A percentile compares a stretch with the other conserved stretches of the same genome.
Conservation (phyloP, 129 eudicot genomes). For the Escallonia herrerae region DNA sequence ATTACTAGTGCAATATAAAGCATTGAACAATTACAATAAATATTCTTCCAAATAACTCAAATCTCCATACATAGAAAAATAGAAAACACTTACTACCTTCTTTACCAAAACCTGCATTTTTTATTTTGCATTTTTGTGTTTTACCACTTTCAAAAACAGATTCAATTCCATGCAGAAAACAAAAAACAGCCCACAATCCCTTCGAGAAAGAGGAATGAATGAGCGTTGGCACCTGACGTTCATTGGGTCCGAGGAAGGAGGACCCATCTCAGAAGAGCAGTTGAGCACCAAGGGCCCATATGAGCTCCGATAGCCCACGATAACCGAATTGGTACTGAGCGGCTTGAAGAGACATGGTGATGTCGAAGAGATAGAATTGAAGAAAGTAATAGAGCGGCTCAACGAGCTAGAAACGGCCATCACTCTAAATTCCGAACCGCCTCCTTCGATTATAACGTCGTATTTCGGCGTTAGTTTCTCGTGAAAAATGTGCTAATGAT, state of each 20-base stretch:
- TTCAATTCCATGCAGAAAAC: slow-evolving; percentile 4
- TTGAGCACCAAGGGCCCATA: slow-evolving; percentile 31
- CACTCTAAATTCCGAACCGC: too few species aligned
- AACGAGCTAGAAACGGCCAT: slow-evolving; percentile 34
- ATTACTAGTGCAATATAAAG: too few species aligned
- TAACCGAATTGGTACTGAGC: slow-evolving; percentile 6
- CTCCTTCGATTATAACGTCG: too few species aligned
- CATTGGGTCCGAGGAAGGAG: slow-evolving; percentile 44
- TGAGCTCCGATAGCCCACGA: slow-evolving; percentile 24
- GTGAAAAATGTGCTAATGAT: too few species aligned
- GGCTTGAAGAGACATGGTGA: slow-evolving; percentile 38
- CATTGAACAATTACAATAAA: too few species aligned
- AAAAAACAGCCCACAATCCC: not conserved
- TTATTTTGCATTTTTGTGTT: too few species aligned
- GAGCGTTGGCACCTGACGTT: slow-evolving; percentile 40
- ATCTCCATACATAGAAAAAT: slow-evolving; percentile 5
- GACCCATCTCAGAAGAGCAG: slow-evolving; percentile 46
- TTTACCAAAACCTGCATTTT: not conserved
- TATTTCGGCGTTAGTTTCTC: too few species aligned
- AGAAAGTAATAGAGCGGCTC: slow-evolving; percentile 30
- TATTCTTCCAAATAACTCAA: slow-evolving; percentile 8
- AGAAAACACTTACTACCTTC: not conserved
- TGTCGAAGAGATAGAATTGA: slow-evolving; percentile 31
- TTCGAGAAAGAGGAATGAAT: not conserved
- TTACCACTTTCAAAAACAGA: not conserved